phyloP scores from a whole-genome alignment of 257 asterid genomes.

The Solanum sitiens region DNA sequence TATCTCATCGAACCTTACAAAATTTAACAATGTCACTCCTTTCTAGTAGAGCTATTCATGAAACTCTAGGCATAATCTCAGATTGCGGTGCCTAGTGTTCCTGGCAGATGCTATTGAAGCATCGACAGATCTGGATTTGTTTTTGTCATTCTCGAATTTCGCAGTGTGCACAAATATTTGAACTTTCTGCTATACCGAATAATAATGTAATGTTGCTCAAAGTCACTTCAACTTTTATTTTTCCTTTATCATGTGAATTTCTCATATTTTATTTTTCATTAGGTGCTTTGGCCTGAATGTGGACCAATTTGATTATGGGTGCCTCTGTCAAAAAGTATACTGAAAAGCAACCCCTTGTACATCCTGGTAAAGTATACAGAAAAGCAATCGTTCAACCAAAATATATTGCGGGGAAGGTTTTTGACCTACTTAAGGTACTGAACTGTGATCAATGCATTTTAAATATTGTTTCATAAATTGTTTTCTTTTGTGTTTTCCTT shows the following conservation, averaged over 20 bases:
- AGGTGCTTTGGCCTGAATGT: conserved; percentile 94
- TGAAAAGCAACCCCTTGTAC: conserved; percentile 80
- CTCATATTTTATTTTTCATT: background rate
- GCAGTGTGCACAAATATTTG: background rate
- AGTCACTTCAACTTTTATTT: background rate
- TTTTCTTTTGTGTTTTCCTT: background rate
- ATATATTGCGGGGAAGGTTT: conserved; percentile 95
- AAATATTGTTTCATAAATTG: conserved; percentile 9
- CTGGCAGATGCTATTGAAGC: too few species aligned
- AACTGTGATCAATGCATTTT: conserved; percentile 17
- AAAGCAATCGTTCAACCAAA: conserved; percentile 90
- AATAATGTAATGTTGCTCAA: background rate
- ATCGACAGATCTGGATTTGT: too few species aligned
- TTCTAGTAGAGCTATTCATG: too few species aligned
- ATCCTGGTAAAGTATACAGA: conserved; percentile 99
- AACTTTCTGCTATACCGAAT: background rate
- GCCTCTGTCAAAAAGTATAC: conserved; percentile 64
- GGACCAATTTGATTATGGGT: conserved; percentile 71
- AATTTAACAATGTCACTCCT: too few species aligned
- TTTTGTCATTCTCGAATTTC: too few species aligned
- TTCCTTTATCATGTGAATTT: conserved; percentile 15
- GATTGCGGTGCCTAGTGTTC: too few species aligned
- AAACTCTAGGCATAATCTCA: too few species aligned
- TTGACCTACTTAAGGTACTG: conserved; percentile 92
- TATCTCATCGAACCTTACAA: too few species aligned